phyloP scores from a whole-genome alignment of 495 filamentous ascomycete genomes.

The Xylaria castorea region DNA sequence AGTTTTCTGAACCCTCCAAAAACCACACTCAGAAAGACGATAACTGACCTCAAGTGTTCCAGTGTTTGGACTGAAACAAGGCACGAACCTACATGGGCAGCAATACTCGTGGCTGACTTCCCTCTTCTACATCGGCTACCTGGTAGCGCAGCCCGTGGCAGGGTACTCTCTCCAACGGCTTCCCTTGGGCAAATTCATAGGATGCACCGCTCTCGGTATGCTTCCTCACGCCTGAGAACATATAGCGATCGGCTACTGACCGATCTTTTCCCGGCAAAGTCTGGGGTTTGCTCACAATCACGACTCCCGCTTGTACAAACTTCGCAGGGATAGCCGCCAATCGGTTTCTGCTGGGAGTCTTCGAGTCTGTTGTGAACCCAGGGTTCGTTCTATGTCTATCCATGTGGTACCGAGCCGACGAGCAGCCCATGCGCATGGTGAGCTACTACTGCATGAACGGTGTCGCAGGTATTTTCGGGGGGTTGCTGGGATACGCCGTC shows the following conservation, averaged over 20 bases:
- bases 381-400: conserved; percentile 63
- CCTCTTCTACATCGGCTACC: conserved; percentile 63
- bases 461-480: conserved; percentile 62
- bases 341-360: conserved; percentile 61
- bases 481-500: conserved; percentile 59
- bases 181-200: conserved; percentile 60
- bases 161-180: conserved; percentile 61
- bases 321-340: conserved; percentile 58
- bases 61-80: conserved; percentile 62
- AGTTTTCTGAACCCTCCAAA: not conserved
- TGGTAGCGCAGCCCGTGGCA: conserved; percentile 60
- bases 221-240: not conserved
- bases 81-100: conserved; percentile 58
- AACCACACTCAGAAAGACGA: not conserved
- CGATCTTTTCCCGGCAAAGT: conserved; percentile 30
- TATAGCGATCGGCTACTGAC: not conserved
- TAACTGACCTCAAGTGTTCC: not conserved
- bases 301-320: conserved; percentile 57
- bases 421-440: conserved; percentile 63
- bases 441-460: conserved; percentile 64
- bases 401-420: conserved; percentile 62
- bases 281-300: conserved; percentile 54
- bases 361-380: conserved; percentile 64
- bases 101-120: conserved; percentile 66
- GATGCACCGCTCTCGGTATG: conserved; percentile 44